Conservation (phyloP, 768 basidiomycete genomes). For the Pisolithus marmoratus region DNA sequence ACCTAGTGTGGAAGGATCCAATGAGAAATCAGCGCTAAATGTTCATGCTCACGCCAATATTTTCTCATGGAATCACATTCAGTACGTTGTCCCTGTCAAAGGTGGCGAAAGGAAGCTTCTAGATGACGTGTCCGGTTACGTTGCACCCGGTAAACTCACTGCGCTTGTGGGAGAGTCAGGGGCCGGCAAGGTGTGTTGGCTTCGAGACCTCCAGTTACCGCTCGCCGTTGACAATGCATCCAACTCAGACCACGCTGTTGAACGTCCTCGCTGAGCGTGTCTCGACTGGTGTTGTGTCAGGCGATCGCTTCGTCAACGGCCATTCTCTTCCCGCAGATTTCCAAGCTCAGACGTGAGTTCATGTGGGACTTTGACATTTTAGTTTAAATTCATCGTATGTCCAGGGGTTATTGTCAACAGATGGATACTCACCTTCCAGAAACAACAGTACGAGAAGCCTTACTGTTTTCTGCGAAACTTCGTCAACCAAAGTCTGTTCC, state of each 20-base stretch:
- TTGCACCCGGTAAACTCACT: constrained; percentile 45
- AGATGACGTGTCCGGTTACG: constrained; percentile 43
- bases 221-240: background rate
- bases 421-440: constrained; percentile 74
- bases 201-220: background rate
- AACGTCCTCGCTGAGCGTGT: constrained; percentile 52
- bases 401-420: constrained; percentile 78
- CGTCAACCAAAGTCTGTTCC: constrained; percentile 68
- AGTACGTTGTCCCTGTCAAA: constrained; percentile 52
- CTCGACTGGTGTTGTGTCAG: constrained; percentile 41
- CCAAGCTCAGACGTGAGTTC: constrained; percentile 49
- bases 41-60: constrained; percentile 34
- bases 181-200: constrained; percentile 20
- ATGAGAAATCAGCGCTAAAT: constrained; percentile 30
- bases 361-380: background rate
- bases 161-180: constrained; percentile 46
- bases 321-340: constrained; percentile 50
- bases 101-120: constrained; percentile 37
- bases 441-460: constrained; percentile 74
- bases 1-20: background rate
- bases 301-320: constrained; percentile 52
- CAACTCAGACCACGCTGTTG: constrained; percentile 47
- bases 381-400: background rate
- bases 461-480: constrained; percentile 73
- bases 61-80: constrained; percentile 74